Percentiles rank a stretch among this genome's conserved stretches.
Conservation (phyloP, 148 eudicot genomes). For the Cornus florida region DNA sequence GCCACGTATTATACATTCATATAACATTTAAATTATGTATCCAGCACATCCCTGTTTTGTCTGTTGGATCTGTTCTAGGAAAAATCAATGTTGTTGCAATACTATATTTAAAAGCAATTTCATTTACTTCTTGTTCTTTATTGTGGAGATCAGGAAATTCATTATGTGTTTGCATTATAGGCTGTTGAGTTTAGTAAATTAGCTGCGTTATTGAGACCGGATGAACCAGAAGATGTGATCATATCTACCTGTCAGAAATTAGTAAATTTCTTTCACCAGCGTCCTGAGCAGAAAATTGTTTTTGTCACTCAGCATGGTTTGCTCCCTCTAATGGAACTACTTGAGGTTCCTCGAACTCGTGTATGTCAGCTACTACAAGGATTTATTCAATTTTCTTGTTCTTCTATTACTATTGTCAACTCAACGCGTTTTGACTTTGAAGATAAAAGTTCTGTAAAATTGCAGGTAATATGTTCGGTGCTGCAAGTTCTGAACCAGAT, state of each 20-base stretch:
- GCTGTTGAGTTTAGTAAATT: slow-evolving; percentile 95
- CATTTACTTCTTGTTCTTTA: background rate
- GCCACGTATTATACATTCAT: background rate
- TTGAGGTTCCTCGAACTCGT: slow-evolving; percentile 80
- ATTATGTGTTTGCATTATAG: slow-evolving; percentile 30
- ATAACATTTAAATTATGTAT: background rate
- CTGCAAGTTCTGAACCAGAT: slow-evolving; percentile 91
- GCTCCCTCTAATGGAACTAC: slow-evolving; percentile 92
- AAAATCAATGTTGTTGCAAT: background rate
- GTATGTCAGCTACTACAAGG: slow-evolving; percentile 44
- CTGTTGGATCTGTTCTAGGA: background rate
- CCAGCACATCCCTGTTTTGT: slow-evolving; percentile 4
- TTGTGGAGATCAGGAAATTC: background rate
- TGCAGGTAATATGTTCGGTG: slow-evolving; percentile 91
- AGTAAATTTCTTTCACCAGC: slow-evolving; percentile 76
- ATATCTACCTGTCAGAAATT: slow-evolving; percentile 89
- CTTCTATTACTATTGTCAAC: background rate
- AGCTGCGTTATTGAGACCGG: slow-evolving; percentile 80
- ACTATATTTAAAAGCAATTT: background rate
- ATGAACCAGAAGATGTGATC: slow-evolving; percentile 89
- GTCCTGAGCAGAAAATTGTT: slow-evolving; percentile 87
- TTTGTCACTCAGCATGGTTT: slow-evolving; percentile 92
- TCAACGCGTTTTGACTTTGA: background rate
- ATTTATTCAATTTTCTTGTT: slow-evolving; percentile 8
- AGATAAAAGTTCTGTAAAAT: background rate